Evolutionary conservation across 352 stramenopile species (phyloP), one percentile per base, ranked within the genome.

Genomic region (Aphanomyces euteiches): DNA sequence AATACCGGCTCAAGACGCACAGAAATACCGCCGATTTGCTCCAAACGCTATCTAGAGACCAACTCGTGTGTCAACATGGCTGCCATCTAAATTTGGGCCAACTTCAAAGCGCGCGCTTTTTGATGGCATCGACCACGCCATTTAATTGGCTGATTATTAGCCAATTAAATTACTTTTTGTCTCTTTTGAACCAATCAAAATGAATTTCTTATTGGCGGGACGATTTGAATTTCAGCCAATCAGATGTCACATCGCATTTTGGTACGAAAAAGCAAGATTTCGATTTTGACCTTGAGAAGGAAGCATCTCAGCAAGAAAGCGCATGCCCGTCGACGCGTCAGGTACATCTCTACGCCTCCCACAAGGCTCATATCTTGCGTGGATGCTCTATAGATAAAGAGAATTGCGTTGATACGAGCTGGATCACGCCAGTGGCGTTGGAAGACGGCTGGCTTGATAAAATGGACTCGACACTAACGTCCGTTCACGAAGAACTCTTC

Each of bases 211-310:
- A 37, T 58, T 58, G 50, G 50, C 50, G 50, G 50, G 50, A 58
- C 50, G 15, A 17, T 66, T 66, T 50, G 57, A 41, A 47, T 66
- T 66, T 66, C 19, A 66, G 57, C 57, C 57, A 66, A 66, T 66
- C 36, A 50, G 39, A 47, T 1, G 0, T 10, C 10, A 41, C 5
- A 66, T 34, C 3, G 28, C 28, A 17, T 47, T 50, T 47, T 38
- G 10, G 19, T n/a, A 66, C 57, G 57, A 66, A 66, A 66, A n/a
- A 7, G 8, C 50, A 58, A 58, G 50, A 58, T 58, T 58, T 58
- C 50, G 50, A 58, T 58, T 36, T 28, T 19, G 15, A 36, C 36
- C 50, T 3, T 10, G 50, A 19, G 50, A 12, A 50, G 43, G 17
- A n/a, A 50, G 43, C n/a, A 61, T 21, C 43, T 50, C 43, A 1